Evolutionary conservation across 257 asterid species (phyloP).

Genomic region (Avicennia marina): DNA sequence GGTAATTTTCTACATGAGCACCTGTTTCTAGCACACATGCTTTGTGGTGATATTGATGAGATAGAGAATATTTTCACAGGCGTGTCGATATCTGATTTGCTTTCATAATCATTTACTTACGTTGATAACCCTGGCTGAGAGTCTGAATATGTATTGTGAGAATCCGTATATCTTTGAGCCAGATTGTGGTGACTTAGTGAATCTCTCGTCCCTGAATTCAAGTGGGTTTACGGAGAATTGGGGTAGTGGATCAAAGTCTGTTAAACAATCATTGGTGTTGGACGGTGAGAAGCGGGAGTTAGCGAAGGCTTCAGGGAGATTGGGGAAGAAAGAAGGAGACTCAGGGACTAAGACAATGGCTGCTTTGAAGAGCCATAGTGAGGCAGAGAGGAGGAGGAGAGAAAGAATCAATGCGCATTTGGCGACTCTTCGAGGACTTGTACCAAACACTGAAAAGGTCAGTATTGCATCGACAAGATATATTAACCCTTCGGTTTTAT

Average conservation of each 20-base stretch:
- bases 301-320: constrained; percentile 40
- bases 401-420: constrained; percentile 81
- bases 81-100: not conserved
- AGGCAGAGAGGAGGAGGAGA: constrained; percentile 85
- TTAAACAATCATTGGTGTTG: constrained; percentile 38
- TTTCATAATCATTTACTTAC: too few species aligned
- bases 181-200: constrained; percentile 22
- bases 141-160: constrained; percentile 2
- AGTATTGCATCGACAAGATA: constrained; percentile 16
- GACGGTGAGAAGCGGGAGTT: constrained; percentile 52
- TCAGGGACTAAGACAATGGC: constrained; percentile 50
- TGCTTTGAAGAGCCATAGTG: constrained; percentile 86
- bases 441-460: constrained; percentile 71
- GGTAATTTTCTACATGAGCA: constrained; percentile 4
- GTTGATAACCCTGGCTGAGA: not conserved
- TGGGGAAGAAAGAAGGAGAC: constrained; percentile 35
- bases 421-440: constrained; percentile 57
- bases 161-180: constrained; percentile 2
- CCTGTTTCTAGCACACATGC: too few species aligned
- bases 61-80: not conserved
- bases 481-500: not conserved
- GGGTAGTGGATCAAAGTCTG: constrained; percentile 28
- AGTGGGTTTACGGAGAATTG: constrained; percentile 8
- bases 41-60: too few species aligned
- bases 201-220: constrained; percentile 18